Evolutionary conservation across 108 stramenopile genomes (phyloP).

Genomic region (Parietichytrium sp.): DNA sequence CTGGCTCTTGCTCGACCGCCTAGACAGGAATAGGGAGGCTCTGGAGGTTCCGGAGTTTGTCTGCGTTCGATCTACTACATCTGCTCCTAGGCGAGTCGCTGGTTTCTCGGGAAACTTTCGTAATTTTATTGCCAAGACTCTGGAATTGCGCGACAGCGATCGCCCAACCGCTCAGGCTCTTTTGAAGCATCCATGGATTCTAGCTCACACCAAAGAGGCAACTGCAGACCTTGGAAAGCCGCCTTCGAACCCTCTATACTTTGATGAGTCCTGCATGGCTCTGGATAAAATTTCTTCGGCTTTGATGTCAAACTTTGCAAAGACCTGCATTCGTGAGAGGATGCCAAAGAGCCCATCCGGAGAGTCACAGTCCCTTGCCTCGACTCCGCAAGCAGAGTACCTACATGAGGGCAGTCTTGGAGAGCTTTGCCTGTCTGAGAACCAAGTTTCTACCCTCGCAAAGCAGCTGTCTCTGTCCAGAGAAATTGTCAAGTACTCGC

Average conservation of each 20-base stretch:
- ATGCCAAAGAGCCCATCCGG: too few relatives aligned
- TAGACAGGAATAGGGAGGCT: not conserved
- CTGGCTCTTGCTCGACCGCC: slow-evolving; percentile 3
- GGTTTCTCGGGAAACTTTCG: not conserved
- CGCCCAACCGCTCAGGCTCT: slow-evolving; percentile 2
- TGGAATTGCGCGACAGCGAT: not conserved
- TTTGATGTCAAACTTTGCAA: too few relatives aligned
- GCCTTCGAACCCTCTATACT: not conserved
- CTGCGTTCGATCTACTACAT: not conserved
- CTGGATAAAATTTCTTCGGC: not conserved
- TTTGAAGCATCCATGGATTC: slow-evolving; percentile 18
- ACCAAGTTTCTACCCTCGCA: not conserved
- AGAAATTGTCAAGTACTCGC: slow-evolving; percentile 35
- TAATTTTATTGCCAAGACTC: not conserved
- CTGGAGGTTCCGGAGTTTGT: not conserved
- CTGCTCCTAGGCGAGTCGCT: too few relatives aligned
- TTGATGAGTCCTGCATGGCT: not conserved
- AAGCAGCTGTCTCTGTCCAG: not conserved
- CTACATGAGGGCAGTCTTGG: too few relatives aligned
- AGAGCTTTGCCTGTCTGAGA: too few relatives aligned
- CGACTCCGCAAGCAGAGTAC: not conserved
- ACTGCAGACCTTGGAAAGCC: too few relatives aligned
- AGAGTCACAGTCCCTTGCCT: not conserved
- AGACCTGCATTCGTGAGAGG: too few relatives aligned
- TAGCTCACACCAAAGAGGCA: not conserved